Evolutionary conservation across 2,329 filamentous ascomycete genomes (phyloP).

Genomic region (Fusarium luffae): DNA sequence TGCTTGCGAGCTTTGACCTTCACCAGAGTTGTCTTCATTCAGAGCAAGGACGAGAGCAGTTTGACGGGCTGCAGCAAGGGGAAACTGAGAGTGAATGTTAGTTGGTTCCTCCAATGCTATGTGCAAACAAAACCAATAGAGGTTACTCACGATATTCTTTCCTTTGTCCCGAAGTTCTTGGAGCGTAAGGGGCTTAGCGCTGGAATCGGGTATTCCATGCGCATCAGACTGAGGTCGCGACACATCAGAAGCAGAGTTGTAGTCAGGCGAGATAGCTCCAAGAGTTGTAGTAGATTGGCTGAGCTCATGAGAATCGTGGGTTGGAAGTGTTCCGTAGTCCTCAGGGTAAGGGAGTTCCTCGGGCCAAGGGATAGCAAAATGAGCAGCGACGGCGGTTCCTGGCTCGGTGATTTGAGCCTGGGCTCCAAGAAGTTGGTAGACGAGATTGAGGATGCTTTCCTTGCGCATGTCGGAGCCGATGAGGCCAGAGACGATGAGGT

Average conservation of each 20-base stretch:
- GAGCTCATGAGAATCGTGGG: background rate
- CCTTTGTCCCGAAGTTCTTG: background rate
- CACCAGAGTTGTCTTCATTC: background rate
- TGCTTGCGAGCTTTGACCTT: conserved; percentile 1
- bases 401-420: conserved; percentile 49
- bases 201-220: background rate
- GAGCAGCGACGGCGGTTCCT: conserved; percentile 45
- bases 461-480: conserved; percentile 18
- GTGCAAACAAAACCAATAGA: background rate
- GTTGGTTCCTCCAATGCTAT: background rate
- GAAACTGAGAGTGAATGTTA: conserved; percentile 4
- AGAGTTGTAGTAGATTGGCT: background rate
- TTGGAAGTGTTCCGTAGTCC: background rate
- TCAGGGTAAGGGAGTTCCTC: conserved; percentile 12
- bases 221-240: background rate
- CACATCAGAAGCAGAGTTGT: background rate
- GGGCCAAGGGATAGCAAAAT: conserved; percentile 69
- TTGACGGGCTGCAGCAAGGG: background rate
- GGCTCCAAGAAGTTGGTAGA: conserved; percentile 57
- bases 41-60: background rate
- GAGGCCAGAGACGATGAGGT: conserved; percentile 68
- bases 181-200: background rate
- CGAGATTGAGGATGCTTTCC: conserved; percentile 48
- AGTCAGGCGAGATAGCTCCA: background rate
- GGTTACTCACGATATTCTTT: conserved; percentile 1